These are phyloP conservation scores for Rhododendron simsii DNA, from an alignment of 148 eudicot genomes.

Conservation along the genomic window DNA sequence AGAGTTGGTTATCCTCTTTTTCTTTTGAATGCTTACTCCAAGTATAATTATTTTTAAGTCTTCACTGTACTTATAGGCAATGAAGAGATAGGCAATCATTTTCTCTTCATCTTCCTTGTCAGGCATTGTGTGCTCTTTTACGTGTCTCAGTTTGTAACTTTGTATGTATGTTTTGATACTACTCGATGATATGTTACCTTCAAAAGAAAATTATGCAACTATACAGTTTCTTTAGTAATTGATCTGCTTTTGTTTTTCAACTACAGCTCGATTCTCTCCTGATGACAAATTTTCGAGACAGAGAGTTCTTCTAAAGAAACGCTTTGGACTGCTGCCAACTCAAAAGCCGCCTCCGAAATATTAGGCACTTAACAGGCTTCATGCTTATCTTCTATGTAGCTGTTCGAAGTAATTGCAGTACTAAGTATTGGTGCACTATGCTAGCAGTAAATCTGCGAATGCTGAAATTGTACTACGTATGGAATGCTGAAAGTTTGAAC, in stretches of 20 bases:
- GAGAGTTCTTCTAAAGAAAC: conserved; percentile 82
- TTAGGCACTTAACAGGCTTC: conserved; percentile 23
- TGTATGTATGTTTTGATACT: not conserved
- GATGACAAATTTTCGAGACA: conserved; percentile 94
- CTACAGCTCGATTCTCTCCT: conserved; percentile 92
- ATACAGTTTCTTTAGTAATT: not conserved
- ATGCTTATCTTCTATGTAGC: not conserved
- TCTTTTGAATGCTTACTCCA: not conserved
- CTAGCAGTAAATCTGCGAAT: no score
- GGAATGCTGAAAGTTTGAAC: no score
- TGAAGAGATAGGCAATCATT: not conserved
- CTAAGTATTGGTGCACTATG: no score
- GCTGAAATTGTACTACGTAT: no score
- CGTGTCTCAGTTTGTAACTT: not conserved
- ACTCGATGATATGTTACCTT: not conserved
- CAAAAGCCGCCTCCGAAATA: conserved; percentile 75
- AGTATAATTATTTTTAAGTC: not conserved
- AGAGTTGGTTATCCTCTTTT: not conserved
- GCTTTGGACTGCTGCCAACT: conserved; percentile 88
- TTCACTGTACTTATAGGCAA: not conserved
- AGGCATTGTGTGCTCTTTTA: not conserved
- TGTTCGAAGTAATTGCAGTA: no score
- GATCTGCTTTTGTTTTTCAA: not conserved
- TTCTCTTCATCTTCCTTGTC: no score
- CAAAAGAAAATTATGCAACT: not conserved